Conservation (phyloP, 208 protist genomes). For the Acanthamoeba pearcei region DNA sequence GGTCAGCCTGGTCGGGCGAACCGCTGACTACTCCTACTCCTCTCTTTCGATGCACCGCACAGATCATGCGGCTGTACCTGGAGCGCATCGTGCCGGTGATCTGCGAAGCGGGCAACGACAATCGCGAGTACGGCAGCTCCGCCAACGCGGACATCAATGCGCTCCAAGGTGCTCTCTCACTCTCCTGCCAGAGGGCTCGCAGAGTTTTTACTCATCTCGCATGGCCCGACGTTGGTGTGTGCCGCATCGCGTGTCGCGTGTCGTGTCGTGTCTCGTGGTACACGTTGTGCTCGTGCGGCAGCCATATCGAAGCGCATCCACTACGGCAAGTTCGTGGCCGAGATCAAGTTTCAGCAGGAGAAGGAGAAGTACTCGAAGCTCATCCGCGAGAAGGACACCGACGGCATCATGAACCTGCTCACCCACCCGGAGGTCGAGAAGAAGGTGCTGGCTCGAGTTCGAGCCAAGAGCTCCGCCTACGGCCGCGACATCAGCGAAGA, state of each 20-base stretch:
- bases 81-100: constrained; percentile 76
- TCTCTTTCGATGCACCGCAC: not conserved
- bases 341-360: constrained; percentile 84
- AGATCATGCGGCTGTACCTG: constrained; percentile 79
- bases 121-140: constrained; percentile 74
- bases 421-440: constrained; percentile 86
- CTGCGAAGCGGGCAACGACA: constrained; percentile 60
- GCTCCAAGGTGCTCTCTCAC: constrained; percentile 57
- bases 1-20: too few relatives aligned
- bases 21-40: not conserved
- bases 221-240: not conserved
- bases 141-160: constrained; percentile 67
- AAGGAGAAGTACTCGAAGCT: constrained; percentile 78
- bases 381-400: constrained; percentile 80
- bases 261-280: constrained; percentile 69
- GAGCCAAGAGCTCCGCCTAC: constrained; percentile 81
- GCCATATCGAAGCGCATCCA: constrained; percentile 89
- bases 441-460: constrained; percentile 82
- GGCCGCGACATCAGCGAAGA: constrained; percentile 75
- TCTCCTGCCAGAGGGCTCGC: too few relatives aligned
- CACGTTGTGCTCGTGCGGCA: constrained; percentile 67
- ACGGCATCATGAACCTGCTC: constrained; percentile 85
- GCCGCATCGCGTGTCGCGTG: constrained; percentile 79
- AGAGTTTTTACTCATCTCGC: not conserved
- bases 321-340: constrained; percentile 90